phyloP scores from a whole-genome alignment of 164 flowering plant species.

The Echeveria elegans region DNA sequence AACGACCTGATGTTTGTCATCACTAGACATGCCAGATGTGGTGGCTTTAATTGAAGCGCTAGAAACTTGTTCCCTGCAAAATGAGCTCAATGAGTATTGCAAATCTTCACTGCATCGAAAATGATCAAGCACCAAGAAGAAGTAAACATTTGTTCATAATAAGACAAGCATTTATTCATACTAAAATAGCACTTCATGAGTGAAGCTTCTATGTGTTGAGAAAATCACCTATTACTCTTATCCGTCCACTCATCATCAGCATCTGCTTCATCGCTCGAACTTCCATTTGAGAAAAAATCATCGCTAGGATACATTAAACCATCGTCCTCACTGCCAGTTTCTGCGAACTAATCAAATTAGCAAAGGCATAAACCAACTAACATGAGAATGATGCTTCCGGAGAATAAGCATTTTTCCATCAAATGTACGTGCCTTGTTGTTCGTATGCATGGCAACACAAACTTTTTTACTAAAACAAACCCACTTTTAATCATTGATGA shows the following conservation, averaged over 20 bases:
- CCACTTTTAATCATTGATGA: not conserved
- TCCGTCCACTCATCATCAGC: conserved; percentile 99
- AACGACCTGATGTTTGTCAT: conserved; percentile 88
- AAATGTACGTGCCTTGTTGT: not conserved
- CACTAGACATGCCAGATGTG: conserved; percentile 89
- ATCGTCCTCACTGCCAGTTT: conserved; percentile 98
- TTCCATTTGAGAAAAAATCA: conserved; percentile 80
- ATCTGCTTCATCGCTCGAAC: conserved; percentile 96
- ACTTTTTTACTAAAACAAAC: not conserved
- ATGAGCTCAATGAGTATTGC: not conserved
- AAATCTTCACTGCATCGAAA: not conserved
- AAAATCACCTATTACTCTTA: conserved; percentile 63
- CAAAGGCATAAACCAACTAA: not conserved
- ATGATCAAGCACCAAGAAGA: not conserved
- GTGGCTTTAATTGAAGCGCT: conserved; percentile 88
- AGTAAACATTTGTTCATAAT: not conserved
- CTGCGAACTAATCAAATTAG: conserved; percentile 27
- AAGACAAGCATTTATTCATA: not conserved
- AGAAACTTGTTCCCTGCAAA: conserved; percentile 81
- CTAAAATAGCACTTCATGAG: not conserved
- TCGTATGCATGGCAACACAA: not conserved
- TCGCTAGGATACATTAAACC: conserved; percentile 82
- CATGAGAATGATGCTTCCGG: not conserved
- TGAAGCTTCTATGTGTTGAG: not conserved
- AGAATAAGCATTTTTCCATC: not conserved